Base-by-base conservation (phyloP, 2,329 filamentous ascomycete genomes). In the Fusarium oligoseptatum region DNA sequence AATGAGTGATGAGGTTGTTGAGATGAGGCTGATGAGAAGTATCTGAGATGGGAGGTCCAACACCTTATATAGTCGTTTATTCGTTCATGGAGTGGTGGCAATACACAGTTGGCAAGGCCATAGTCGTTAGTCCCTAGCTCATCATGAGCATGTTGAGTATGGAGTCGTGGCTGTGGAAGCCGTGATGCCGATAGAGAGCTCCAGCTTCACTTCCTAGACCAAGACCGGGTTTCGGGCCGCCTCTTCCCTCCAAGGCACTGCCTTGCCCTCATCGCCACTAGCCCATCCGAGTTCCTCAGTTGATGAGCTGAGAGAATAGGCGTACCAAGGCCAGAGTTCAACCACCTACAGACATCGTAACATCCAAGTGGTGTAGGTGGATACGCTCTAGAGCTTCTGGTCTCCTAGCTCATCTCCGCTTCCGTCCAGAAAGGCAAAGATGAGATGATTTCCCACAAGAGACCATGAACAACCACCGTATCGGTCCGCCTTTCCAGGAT, bases 401-500 rank as follows among this genome's bases (percentile, higher is more conserved):
- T 57, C 58, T 67, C 58, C 64, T 29, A 24, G 60, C 27, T 66
- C n/a, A 37, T 57, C 41, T 72, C 62, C 72, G 50, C 60, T 56
- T 66, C 32, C 68, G 60, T 63, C 67, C 58, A 61, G 64, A 63
- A 41, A 27, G 37, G 67, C 27, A 64, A 55, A 64, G 57, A 60
- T 37, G 41, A 50, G 39, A 60, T 52, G 41, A 36, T 22, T 66
- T 58, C 52, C 60, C 62, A 56, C 43, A 52, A 37, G 34, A 64
- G 32, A 34, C 43, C 43, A 62, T 32, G 24, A 12, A 64, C 34
- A 27, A 50, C 43, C 11, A 71, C 43, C 39, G 61, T 55, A 22
- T 43, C 73, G 73, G 73, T 72, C 73, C 73, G 73, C 52, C 58
- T 39, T 76, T 71, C 64, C 73, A 71, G 67, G 66, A 66, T 55